Base-by-base conservation (phyloP, 495 filamentous ascomycete genomes). In the Lophiotrema nucula region DNA sequence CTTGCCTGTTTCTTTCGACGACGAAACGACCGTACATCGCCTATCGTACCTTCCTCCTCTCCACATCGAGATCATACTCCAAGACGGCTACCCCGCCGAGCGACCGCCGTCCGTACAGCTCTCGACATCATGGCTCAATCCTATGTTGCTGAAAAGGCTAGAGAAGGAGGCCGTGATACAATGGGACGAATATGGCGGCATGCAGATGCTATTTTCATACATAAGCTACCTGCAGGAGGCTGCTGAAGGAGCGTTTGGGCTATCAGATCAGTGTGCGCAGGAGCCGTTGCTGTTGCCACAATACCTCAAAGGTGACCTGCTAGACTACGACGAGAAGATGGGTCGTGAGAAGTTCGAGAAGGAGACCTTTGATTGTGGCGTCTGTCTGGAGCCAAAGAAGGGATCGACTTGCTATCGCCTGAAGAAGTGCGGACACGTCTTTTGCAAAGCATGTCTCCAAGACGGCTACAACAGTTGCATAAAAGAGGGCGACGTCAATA, bases 351-450 rank as follows among this genome's bases (percentile, higher is more conserved):
- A 81, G 13, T 98, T 97, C 60, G 85, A 92, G 56, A 81, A 83
- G 51, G 88, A 84, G 51, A 96, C 90, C 0, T 97, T 91, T 63
- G 85, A 93, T 39, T 98, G 93, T 64, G 89, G 87, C 0, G 83
- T 98, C 11, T 98, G 93, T 69, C 75, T 70, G 73, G 91, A 97
- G 69, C 90, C 91, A 0, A 97, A 97, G 69, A 97, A 96, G 70
- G 93, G 93, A 3, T 62, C 74, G 0, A 81, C 76, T 22, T 97
- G 93, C 70, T 86, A 97, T 72, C 80, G 80, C 3, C 78, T 97
- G 68, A 68, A 84, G 18, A 81, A 82, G 27, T 98, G 93, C 69
- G 83, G 81, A 0, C 93, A 98, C 66, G 90, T 98, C 25, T 98
- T 97, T 65, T 98, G 93, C 69, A 73, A 86, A 31, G 60, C 77